Conservation (phyloP, 1,139 yeast species). For the Pichia sp. region DNA sequence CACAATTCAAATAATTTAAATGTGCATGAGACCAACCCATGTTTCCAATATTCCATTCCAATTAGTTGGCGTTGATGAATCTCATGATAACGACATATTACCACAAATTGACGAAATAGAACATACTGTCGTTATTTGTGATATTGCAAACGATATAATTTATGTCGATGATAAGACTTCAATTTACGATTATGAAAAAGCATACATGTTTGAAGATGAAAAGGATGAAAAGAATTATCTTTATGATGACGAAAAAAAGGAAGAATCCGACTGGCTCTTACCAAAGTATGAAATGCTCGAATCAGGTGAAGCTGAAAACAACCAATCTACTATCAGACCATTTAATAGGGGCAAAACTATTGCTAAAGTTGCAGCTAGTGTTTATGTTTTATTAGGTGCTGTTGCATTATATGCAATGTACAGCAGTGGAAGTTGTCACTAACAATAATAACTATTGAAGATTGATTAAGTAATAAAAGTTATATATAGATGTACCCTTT, state of each 20-base stretch:
- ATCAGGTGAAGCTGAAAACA: not conserved
- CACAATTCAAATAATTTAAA: not conserved
- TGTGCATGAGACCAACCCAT: constrained; percentile 11
- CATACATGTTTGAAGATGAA: not conserved
- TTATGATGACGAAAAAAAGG: not conserved
- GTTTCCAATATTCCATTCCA: not conserved
- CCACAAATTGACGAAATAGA: constrained; percentile 1
- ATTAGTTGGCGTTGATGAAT: constrained; percentile 1
- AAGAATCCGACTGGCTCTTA: not conserved
- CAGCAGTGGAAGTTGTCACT: not conserved
- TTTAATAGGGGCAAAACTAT: not conserved
- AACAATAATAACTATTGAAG: not conserved
- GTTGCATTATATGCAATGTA: not conserved
- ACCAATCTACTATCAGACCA: not conserved
- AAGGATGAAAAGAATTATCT: not conserved
- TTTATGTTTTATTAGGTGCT: not conserved
- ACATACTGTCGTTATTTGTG: not conserved
- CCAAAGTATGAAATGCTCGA: not conserved
- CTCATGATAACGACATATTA: constrained; percentile 2
- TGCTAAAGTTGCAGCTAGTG: not conserved
- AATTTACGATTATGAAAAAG: not conserved
- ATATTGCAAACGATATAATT: not conserved
- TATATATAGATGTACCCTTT: not conserved
- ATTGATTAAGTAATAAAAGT: not conserved
- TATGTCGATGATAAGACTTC: not conserved